A percentile compares a stretch with the other conserved stretches of the same genome.
These are phyloP conservation scores for Coffea canephora DNA, from an alignment of 257 asterid species.

Conservation along the genomic window DNA sequence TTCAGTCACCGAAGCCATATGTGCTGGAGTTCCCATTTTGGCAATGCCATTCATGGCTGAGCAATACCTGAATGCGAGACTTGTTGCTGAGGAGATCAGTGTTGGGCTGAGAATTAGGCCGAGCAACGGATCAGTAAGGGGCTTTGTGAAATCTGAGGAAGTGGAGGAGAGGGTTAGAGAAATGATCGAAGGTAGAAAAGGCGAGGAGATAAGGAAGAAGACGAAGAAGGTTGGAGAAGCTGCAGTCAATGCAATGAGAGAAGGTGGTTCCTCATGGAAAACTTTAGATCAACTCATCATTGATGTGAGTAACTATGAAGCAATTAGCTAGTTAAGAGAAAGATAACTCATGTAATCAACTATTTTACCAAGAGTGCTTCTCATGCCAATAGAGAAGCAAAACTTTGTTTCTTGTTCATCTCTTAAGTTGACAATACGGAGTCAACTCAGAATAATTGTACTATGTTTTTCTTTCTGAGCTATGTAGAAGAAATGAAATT, in stretches of 20 bases:
- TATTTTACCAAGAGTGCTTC: too few relatives aligned
- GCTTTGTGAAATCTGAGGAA: slow-evolving; percentile 47
- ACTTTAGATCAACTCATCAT: slow-evolving; percentile 38
- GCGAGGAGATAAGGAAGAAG: slow-evolving; percentile 43
- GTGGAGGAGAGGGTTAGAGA: slow-evolving; percentile 50
- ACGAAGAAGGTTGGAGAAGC: slow-evolving; percentile 30
- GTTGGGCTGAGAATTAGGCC: slow-evolving; percentile 54
- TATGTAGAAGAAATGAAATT: too few relatives aligned
- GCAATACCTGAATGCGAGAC: slow-evolving; percentile 57
- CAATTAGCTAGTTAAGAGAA: not conserved
- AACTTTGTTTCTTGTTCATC: too few relatives aligned
- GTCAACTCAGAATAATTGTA: too few relatives aligned
- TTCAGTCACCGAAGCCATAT: slow-evolving; percentile 58
- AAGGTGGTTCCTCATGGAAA: slow-evolving; percentile 53
- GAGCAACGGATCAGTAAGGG: slow-evolving; percentile 41
- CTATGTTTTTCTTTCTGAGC: too few relatives aligned
- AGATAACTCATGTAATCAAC: too few relatives aligned
- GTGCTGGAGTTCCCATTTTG: slow-evolving; percentile 53
- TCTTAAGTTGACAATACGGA: too few relatives aligned
- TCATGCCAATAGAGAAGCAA: too few relatives aligned
- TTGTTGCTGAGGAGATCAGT: slow-evolving; percentile 49
- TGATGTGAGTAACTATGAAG: slow-evolving; percentile 12
- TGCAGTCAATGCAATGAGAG: slow-evolving; percentile 37
- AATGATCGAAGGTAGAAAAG: slow-evolving; percentile 41
- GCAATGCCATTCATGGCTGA: slow-evolving; percentile 78